Evolutionary conservation across 2,329 filamentous ascomycete genomes (phyloP).

Genomic region (Alternaria triticimaculans): DNA sequence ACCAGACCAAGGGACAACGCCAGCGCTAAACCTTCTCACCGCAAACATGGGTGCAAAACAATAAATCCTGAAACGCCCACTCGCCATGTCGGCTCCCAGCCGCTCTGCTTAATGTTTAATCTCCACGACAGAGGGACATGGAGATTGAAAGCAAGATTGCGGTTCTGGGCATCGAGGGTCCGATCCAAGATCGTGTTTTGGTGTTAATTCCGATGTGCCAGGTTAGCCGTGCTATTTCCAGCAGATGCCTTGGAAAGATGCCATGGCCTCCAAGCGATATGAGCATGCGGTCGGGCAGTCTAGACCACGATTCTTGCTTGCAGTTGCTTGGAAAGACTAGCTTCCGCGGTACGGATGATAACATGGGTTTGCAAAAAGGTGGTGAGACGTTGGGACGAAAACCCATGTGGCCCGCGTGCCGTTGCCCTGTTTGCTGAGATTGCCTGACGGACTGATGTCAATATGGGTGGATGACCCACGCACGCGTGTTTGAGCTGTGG

Average conservation of each 20-base stretch:
- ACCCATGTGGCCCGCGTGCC: neutral
- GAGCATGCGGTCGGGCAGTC: neutral
- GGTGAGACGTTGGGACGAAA: constrained; percentile 5
- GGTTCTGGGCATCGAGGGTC: neutral
- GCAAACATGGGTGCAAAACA: neutral
- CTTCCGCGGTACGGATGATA: neutral
- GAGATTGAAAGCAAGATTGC: neutral
- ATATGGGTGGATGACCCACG: neutral
- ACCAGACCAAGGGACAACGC: neutral
- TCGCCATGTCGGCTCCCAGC: neutral
- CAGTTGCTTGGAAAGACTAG: neutral
- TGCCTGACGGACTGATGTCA: neutral
- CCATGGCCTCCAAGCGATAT: neutral
- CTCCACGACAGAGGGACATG: neutral
- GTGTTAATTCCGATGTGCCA: neutral
- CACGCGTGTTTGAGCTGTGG: constrained; percentile 4
- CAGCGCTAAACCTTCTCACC: neutral
- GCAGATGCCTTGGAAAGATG: neutral
- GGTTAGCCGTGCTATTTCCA: neutral
- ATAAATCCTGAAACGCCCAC: neutral
- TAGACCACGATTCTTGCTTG: neutral
- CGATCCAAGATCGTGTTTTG: neutral
- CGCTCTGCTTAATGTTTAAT: neutral
- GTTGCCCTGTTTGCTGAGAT: constrained; percentile 9
- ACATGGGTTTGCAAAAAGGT: neutral